These are phyloP conservation scores for Pseudocercospora musae DNA, from an alignment of 2,329 filamentous ascomycete species.

Conservation along the genomic window DNA sequence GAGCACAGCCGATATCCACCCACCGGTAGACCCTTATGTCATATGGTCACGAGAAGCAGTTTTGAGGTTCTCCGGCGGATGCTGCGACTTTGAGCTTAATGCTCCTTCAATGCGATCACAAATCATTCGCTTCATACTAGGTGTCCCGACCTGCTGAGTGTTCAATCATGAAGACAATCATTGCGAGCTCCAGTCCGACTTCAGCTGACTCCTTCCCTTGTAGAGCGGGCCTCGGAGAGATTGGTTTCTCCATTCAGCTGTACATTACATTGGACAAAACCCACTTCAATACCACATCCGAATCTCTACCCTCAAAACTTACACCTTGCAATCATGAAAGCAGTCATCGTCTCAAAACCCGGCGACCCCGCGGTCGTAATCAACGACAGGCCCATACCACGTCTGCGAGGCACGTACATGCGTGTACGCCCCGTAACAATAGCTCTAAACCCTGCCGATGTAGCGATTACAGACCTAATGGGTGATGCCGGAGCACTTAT, in stretches of 20 bases:
- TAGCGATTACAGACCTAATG: slow-evolving; percentile 24
- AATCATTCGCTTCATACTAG: too few relatives aligned
- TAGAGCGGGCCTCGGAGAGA: background rate
- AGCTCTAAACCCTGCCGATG: slow-evolving; percentile 40
- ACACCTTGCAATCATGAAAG: background rate
- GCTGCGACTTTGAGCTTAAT: too few relatives aligned
- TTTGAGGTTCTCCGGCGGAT: too few relatives aligned
- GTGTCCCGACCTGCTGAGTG: too few relatives aligned
- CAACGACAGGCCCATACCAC: background rate
- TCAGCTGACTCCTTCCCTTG: background rate
- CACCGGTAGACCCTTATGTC: too few relatives aligned
- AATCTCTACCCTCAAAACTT: too few relatives aligned
- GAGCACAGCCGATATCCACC: too few relatives aligned
- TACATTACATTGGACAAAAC: background rate
- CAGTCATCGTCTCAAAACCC: background rate
- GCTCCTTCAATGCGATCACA: too few relatives aligned
- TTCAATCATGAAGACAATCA: too few relatives aligned
- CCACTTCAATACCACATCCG: background rate
- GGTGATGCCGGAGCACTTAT: background rate
- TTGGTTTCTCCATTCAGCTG: background rate
- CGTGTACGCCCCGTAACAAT: slow-evolving; percentile 23
- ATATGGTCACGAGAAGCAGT: too few relatives aligned
- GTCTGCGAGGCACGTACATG: background rate
- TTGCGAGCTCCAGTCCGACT: background rate
- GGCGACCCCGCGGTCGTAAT: background rate